Base-by-base conservation (phyloP, 345 rosid genomes). In the Brassica nigra region DNA sequence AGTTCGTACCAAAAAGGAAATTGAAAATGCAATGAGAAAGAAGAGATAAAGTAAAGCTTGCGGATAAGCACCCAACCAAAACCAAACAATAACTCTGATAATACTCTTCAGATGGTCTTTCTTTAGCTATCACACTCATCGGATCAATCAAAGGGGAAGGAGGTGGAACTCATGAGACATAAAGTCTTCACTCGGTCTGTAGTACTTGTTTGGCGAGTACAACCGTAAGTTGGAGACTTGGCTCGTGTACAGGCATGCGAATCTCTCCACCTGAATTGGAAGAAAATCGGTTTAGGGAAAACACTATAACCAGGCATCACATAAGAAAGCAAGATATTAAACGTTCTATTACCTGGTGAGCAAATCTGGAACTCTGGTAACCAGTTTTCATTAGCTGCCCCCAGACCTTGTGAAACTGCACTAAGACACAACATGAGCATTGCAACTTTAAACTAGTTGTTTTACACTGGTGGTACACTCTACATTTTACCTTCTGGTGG, bases 371-470 rank as follows among this genome's bases (percentile, higher is more conserved):
- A 81, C 94, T 93, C 77, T 93, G 99, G 84, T 90, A 95, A 27
- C 98, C 99, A 0, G 99, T 93, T 90, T 93, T 95, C 98, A 95
- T 88, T 37, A 95, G 92, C 54, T 95, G 99, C 28, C 99, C 99
- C 99, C 99, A 95, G 39, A 88, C 92, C 66, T 85, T 86, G 86
- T 95, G 99, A 81, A 93, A 95, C 99, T 95, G 86, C 29, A 80
- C 10, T 54, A 70, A 49, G 0, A 14, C 2, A 54, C 6, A 34
- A 31, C 20, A n/a, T 59, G 52, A 54, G 39, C 4, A 73, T 1
- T 65, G 67, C 29, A 33, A 58, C 20, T 44, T 49, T 39, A 62
- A 34, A 16, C 7, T 68, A 44, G 29, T n/a, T 62, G 71, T 61
- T 7, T 36, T 28, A 52, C 14, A 62, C 49, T 18, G 18, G 18